Evolutionary conservation across 306 rosid genomes (phyloP), one percentile per base, ranked within the genome.

Genomic region (Cotoneaster glaucophyllus): DNA sequence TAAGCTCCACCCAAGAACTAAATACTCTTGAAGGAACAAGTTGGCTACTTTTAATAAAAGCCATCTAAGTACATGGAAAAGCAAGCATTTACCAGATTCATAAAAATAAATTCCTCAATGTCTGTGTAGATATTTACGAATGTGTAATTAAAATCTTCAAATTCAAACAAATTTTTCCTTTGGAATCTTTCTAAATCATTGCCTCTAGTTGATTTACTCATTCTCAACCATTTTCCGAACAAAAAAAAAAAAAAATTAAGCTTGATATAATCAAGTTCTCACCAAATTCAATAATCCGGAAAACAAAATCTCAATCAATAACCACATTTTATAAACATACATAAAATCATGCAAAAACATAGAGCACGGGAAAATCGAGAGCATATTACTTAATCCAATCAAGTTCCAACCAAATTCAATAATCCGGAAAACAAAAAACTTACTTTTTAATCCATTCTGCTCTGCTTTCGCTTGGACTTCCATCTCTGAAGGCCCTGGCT

Each of bases 401-500:
- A 59, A 59, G 29, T 2, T 17, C 39, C 44, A 32, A 75, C 2
- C 18, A 76, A 64, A n/a, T 41, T 41, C 25, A 11, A 44, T 12
- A 39, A 62, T 64, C 28, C 57, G 15, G 62, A 34, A 25, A 43
- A 74, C 59, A 18, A 11, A 5, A 39, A 22, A 79, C 91, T 90
- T 83, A 92, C 99, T 88, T 83, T 78, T 87, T 66, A 79, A 84
- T 39, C 82, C 48, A 56, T 87, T 91, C 53, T 79, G 61, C 18
- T 73, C 83, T 17, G 79, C 74, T 48, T 80, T 82, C 57, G 21
- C 71, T 22, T 84, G 85, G 2, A 15, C 24, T 39, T 74, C 71
- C 21, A 17, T 34, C 69, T 52, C 75, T 14, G 78, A 57, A 68
- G 65, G 26, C 6, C 26, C 82, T 66, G 28, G 53, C 12, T 52